Evolutionary conservation across 2,329 filamentous ascomycete genomes (phyloP).

Genomic region (Apiospora kogelbergensis): DNA sequence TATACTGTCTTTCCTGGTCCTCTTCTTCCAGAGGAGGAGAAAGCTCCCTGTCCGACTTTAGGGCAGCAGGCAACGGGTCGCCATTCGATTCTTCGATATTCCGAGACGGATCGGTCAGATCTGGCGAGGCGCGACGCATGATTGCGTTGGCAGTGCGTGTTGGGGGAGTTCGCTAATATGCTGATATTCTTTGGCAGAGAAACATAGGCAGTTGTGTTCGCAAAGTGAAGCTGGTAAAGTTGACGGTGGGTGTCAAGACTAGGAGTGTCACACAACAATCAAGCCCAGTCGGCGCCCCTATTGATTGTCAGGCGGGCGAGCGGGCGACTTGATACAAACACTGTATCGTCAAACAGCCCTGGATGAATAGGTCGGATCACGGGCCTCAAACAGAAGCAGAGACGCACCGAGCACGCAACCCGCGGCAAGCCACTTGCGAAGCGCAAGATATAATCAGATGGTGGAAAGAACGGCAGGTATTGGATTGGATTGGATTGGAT

Average conservation of each 20-base stretch:
- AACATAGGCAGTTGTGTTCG: background rate
- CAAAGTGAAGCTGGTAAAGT: background rate
- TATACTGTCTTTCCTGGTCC: slow-evolving; percentile 42
- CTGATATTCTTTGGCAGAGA: background rate
- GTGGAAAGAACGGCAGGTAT: background rate
- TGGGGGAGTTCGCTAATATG: background rate
- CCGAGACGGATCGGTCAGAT: slow-evolving; percentile 42
- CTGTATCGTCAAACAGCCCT: background rate
- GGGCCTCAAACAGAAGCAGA: slow-evolving; percentile 4
- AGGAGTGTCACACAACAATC: background rate
- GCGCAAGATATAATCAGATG: background rate
- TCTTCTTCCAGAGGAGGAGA: slow-evolving; percentile 32
- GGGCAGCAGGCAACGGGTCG: slow-evolving; percentile 26
- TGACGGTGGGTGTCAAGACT: background rate
- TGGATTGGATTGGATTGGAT: background rate
- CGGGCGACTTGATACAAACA: background rate
- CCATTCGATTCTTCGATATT: slow-evolving; percentile 37
- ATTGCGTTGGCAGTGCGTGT: slow-evolving; percentile 18
- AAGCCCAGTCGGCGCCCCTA: background rate
- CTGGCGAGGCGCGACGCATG: slow-evolving; percentile 44
- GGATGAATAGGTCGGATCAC: background rate
- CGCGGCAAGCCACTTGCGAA: background rate
- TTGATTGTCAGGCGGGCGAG: background rate
- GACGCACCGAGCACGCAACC: background rate
- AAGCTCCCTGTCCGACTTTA: slow-evolving; percentile 32